Evolutionary conservation across 306 rosid species (phyloP).

Genomic region (Cicer chorassanicum): DNA sequence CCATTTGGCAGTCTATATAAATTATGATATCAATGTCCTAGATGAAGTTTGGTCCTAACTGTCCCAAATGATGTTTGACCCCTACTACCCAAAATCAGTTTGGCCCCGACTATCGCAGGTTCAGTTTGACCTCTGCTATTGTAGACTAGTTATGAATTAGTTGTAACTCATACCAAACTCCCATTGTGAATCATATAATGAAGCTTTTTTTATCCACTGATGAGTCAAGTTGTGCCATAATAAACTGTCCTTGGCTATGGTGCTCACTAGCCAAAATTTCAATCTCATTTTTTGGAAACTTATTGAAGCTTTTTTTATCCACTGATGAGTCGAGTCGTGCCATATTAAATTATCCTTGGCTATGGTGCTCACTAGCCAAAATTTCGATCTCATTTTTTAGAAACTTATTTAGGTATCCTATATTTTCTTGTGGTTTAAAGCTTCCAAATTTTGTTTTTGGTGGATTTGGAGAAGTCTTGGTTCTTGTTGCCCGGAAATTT

Average conservation of each 20-base stretch:
- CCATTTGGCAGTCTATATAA: neutral
- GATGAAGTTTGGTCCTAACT: neutral
- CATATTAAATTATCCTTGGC: neutral
- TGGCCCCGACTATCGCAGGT: neutral
- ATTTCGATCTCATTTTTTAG: neutral
- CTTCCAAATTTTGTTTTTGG: neutral
- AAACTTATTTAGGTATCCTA: neutral
- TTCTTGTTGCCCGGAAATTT: neutral
- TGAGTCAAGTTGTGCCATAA: neutral
- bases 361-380: neutral
- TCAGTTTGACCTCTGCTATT: conserved; percentile 4
- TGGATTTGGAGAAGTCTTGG: neutral
- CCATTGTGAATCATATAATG: neutral
- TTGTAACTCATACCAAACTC: conserved; percentile 4
- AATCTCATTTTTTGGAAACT: neutral
- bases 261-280: neutral
- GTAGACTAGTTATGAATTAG: neutral
- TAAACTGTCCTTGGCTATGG: neutral
- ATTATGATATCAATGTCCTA: neutral
- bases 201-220: neutral
- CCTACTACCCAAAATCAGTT: neutral
- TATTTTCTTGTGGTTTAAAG: neutral
- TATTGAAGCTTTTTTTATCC: neutral
- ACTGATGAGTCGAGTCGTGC: neutral
- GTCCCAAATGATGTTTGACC: neutral